Evolutionary conservation across 371 early-diverging fungal genomes (phyloP), one percentile per base, ranked within the genome.

Genomic region (Mucor irregularis): DNA sequence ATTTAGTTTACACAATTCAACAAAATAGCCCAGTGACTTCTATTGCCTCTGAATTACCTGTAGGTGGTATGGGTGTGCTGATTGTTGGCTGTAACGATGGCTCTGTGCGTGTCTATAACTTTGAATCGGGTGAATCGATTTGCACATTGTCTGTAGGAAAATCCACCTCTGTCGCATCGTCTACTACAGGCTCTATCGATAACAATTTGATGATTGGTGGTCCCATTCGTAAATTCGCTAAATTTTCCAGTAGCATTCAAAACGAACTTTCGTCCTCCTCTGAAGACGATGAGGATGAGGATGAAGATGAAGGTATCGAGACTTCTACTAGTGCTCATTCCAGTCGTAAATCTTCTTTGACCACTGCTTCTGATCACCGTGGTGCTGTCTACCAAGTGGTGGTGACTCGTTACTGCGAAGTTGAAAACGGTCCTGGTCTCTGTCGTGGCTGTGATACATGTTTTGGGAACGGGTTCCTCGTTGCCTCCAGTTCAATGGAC

Each of bases 31-130:
- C 61, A 3, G 46, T 72, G 5, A 66, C 73, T 1, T 58, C 61
- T 0, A 62, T 72, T 25, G 64, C 56, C 34, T 54, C 69, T 9
- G 73, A 68, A 21, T n/a, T 52, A 19, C 66, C 73, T 25, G 58
- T 63, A 2, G 69, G 66, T 19, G 73, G 69, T 11, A 72, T 68
- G 59, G 73, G 73, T 10, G 45, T 72, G n/a, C 11, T 72, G 16
- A 90, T 95, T 1, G 88, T 90, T 34, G 97, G 94, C 0, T 83
- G 90, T 13, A 81, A 88, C 49, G 97, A 97, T 58, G 82, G 87
- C 11, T 78, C 84, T 2, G 82, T 98, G 7, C 90, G 89, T 58
- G 82, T 95, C 25, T 99, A 98, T 98, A 94, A 95, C 53, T 74
- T 90, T 6, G 88, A 92, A 49, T 85, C 86, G 19, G 96, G 93